These are phyloP conservation scores for Metschnikowia arizonensis DNA, from an alignment of 805 yeast species.

Conservation along the genomic window DNA sequence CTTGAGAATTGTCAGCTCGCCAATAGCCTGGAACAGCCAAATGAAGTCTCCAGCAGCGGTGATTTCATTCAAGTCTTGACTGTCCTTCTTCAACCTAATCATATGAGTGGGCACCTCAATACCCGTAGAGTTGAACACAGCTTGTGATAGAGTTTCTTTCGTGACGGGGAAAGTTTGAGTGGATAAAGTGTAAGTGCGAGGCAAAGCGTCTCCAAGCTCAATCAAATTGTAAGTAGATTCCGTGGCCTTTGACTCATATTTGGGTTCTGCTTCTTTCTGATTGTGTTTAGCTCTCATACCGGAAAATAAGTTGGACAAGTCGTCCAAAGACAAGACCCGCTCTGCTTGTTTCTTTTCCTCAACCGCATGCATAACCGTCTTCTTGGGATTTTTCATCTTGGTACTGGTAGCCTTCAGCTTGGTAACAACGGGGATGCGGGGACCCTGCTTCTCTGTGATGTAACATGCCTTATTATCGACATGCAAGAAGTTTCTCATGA, in stretches of 20 bases:
- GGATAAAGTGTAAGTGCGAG: conserved; percentile 21
- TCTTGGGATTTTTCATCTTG: conserved; percentile 8
- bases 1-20: conserved; percentile 20
- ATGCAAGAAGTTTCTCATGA: conserved; percentile 77
- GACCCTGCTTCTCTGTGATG: conserved; percentile 37
- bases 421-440: conserved; percentile 41
- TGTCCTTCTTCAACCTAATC: conserved; percentile 19
- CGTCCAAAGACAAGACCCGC: conserved; percentile 35
- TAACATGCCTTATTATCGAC: conserved; percentile 72
- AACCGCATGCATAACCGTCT: conserved; percentile 1
- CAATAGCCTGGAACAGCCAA: conserved; percentile 28
- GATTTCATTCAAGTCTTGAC: conserved; percentile 17
- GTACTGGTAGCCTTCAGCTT: conserved; percentile 7
- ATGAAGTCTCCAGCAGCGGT: conserved; percentile 25
- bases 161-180: conserved; percentile 26
- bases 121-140: conserved; percentile 31
- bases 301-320: conserved; percentile 34
- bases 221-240: conserved; percentile 23
- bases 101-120: conserved; percentile 25
- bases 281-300: conserved; percentile 20
- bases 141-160: conserved; percentile 22
- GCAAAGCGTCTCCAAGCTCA: conserved; percentile 32
- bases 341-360: conserved; percentile 1
- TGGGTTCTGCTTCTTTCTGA: conserved; percentile 4
- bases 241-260: conserved; percentile 18